These are phyloP conservation scores for Pestalotiopsis sp. DNA, from an alignment of 2,329 filamentous ascomycete genomes.

Conservation along the genomic window DNA sequence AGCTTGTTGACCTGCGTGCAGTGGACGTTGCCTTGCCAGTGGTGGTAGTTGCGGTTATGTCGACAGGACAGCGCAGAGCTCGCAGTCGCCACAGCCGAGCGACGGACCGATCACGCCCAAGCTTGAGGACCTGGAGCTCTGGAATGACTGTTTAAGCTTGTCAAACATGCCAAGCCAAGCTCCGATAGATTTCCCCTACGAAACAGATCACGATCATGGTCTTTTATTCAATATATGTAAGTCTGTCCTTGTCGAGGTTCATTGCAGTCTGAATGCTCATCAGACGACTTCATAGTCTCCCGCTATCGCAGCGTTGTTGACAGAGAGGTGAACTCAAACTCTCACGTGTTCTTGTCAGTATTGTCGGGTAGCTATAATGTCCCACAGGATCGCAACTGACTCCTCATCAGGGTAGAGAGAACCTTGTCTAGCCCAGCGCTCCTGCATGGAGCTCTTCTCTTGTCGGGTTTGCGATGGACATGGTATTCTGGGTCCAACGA, in stretches of 20 bases:
- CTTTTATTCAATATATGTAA: slow-evolving; percentile 26
- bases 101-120: slow-evolving; percentile 16
- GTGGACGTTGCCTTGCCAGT: slow-evolving; percentile 27
- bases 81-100: slow-evolving; percentile 15
- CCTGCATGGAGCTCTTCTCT: slow-evolving; percentile 24
- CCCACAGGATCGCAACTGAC: slow-evolving; percentile 3
- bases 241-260: slow-evolving; percentile 4
- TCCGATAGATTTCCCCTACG: slow-evolving; percentile 21
- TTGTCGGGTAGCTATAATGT: slow-evolving; percentile 15
- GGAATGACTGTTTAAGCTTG: slow-evolving; percentile 2
- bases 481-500: slow-evolving; percentile 28
- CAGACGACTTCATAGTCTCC: slow-evolving; percentile 16
- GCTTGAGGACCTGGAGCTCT: slow-evolving; percentile 17
- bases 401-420: slow-evolving; percentile 19
- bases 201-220: slow-evolving; percentile 23
- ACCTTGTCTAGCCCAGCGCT: slow-evolving; percentile 24
- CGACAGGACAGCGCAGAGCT: slow-evolving; percentile 16
- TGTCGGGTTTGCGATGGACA: slow-evolving; percentile 25
- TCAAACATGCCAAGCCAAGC: slow-evolving; percentile 17
- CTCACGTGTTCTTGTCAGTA: slow-evolving; percentile 8
- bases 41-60: slow-evolving; percentile 26
- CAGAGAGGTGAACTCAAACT: slow-evolving; percentile 19
- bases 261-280: slow-evolving; percentile 6
- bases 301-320: slow-evolving; percentile 24
- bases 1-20: slow-evolving; percentile 18